Percentiles rank a stretch among this genome's conserved stretches.
These are phyloP conservation scores for Lecanicillium sp. DNA, from an alignment of 2,329 filamentous ascomycete species.

Conservation along the genomic window DNA sequence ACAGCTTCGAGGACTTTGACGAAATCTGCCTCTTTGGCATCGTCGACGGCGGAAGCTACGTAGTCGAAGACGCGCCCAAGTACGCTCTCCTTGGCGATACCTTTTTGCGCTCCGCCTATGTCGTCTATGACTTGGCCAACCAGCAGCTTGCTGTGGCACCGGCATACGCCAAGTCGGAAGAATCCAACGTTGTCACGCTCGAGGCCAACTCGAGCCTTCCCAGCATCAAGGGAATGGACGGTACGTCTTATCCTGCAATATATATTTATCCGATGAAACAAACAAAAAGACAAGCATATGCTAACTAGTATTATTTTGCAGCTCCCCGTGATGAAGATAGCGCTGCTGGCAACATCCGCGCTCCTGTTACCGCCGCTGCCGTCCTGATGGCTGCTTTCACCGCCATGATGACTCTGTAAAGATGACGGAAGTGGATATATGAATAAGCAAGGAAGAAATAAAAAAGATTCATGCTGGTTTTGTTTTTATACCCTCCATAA, in stretches of 20 bases:
- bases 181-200: constrained; percentile 38
- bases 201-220: constrained; percentile 30
- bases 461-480: too few species aligned
- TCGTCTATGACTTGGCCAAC: constrained; percentile 46
- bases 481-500: too few species aligned
- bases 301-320: neutral
- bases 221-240: constrained; percentile 32
- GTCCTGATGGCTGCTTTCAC: constrained; percentile 10
- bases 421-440: neutral
- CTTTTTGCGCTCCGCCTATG: constrained; percentile 48
- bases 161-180: constrained; percentile 39
- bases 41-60: constrained; percentile 29
- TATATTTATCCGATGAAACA: constrained; percentile 13
- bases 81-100: constrained; percentile 49
- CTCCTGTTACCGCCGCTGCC: neutral
- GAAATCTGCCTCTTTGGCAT: constrained; percentile 48
- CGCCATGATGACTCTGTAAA: constrained; percentile 7
- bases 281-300: neutral
- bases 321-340: constrained; percentile 2
- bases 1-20: constrained; percentile 28
- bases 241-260: constrained; percentile 19
- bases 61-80: constrained; percentile 17
- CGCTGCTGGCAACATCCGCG: constrained; percentile 2
- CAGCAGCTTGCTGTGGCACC: constrained; percentile 43
- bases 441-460: too few species aligned